Evolutionary conservation across 2,329 filamentous ascomycete genomes (phyloP), one percentile per base, ranked within the genome.

Genomic region (Arthrobotrys megalospora): DNA sequence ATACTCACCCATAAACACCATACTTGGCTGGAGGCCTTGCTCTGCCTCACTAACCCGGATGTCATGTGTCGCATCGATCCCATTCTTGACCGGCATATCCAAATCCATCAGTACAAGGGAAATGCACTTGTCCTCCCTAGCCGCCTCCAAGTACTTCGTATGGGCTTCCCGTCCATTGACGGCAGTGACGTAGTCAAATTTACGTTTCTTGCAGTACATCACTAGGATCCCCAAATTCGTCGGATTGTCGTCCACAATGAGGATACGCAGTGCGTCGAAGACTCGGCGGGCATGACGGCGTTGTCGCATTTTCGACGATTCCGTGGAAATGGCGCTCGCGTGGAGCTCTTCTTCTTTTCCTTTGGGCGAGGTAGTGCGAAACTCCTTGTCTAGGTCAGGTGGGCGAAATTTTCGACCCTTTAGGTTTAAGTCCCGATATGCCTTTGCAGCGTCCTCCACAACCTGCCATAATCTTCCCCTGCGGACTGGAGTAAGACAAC

Each of bases 191-290:
- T 86, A 86, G 14, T 85, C 83, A 24, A 87, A 83, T 0, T 84
- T 83, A 10, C 86, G 83, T 48, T 85, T 85, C 67, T 85, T 84
- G 62, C 86, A 85, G 79, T 87, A 87, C 81, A 86, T 86, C 16
- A 85, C 83, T 32, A 88, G 80, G 28, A 88, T 86, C 19, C 86
- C 86, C 0, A 87, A 83, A 21, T 88, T 88, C 68, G 87, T 85
- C 1, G 84, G 68, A 53, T 87, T 88, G 76, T 87, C 86, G 76
- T 87, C 86, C 0, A 87, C 86, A 0, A 88, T 81, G 0, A 88
- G 83, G 11, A 78, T 71, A 19, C 60, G 53, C 12, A 78, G 67
- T 8, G 72, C 48, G 0, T 65, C 55, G 14, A 65, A 48, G 0
- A 4, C 32, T 28, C 65, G 55, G 1, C 24, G 50, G 12, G 21